Evolutionary conservation across 352 stramenopile species (phyloP), one percentile per base, ranked within the genome.

Genomic region (Globisporangium nunn): DNA sequence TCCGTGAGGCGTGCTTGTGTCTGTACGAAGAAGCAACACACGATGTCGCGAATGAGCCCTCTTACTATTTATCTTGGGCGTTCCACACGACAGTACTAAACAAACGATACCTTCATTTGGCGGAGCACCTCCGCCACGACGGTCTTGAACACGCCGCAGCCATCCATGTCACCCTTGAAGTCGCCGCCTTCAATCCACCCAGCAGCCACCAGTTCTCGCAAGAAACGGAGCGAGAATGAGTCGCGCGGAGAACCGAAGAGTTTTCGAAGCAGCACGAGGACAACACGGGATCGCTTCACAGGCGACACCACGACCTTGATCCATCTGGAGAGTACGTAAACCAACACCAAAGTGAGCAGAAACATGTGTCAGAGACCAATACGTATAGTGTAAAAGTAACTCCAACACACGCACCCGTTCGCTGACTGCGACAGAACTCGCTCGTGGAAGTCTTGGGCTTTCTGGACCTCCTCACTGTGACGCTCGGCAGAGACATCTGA

Each of bases 161-260:
- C 39, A 14, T 14, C 46, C 18, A 12, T 31, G 12, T 5, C 33
- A 3, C 29, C 17, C 37, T 12, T 43, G 14, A 1, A 11, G 6
- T 68, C 52, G 11, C 56, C 43, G 11, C 50, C 14, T 10, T 66
- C 18, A 6, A 75, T 23, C 75, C 75, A 85, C 2, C 56, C 62
- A 29, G 61, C 64, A 3, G 46, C 50, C n/a, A 71, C 63, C 47
- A 85, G 59, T 52, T 78, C 66, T 41, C 75, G 75, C 53, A 81
- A 33, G 28, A 82, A 73, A 8, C 67, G 65, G 17, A 85, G 62
- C 15, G 78, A 62, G 3, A 67, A 52, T 1, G 70, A 44, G 47
- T 85, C 71, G 47, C 72, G 69, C 40, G 75, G 74, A 5, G 62
- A 78, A 5, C 62, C 68, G 49, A 82, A 67, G 30, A 82, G 58